Conservation (phyloP, 2,329 filamentous ascomycete genomes). For the Rhynchosporium secalis region DNA sequence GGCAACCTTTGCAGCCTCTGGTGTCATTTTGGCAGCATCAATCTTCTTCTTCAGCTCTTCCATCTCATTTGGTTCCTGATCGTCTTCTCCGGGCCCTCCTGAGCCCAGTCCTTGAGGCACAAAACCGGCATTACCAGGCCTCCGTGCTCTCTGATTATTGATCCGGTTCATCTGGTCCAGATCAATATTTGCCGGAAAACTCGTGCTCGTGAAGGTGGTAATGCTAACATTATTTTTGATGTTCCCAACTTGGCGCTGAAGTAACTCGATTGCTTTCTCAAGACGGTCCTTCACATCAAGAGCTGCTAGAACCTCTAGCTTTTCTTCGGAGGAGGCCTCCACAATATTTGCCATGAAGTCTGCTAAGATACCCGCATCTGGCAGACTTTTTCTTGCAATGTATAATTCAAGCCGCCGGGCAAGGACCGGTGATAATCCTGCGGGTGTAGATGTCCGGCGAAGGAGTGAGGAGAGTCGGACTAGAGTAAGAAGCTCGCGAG, state of each 20-base stretch:
- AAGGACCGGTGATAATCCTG: constrained; percentile 76
- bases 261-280: constrained; percentile 77
- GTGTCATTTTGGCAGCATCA: constrained; percentile 74
- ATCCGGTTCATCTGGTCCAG: constrained; percentile 54
- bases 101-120: constrained; percentile 31
- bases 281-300: constrained; percentile 76
- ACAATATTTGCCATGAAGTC: constrained; percentile 97
- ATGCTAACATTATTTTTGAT: constrained; percentile 89
- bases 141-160: constrained; percentile 42
- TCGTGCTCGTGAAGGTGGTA: constrained; percentile 70
- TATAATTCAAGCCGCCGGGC: constrained; percentile 84
- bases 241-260: constrained; percentile 77
- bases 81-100: constrained; percentile 50
- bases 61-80: constrained; percentile 84
- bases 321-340: constrained; percentile 86
- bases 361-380: constrained; percentile 81
- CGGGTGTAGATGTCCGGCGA: constrained; percentile 63
- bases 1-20: constrained; percentile 87
- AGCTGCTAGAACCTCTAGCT: constrained; percentile 81
- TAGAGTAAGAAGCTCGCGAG: constrained; percentile 81
- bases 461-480: constrained; percentile 84
- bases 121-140: constrained; percentile 31
- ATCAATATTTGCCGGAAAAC: constrained; percentile 59
- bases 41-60: constrained; percentile 90
- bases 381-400: constrained; percentile 77